Conservation (phyloP, 441 rosid species). For the Sinapis alba region DNA sequence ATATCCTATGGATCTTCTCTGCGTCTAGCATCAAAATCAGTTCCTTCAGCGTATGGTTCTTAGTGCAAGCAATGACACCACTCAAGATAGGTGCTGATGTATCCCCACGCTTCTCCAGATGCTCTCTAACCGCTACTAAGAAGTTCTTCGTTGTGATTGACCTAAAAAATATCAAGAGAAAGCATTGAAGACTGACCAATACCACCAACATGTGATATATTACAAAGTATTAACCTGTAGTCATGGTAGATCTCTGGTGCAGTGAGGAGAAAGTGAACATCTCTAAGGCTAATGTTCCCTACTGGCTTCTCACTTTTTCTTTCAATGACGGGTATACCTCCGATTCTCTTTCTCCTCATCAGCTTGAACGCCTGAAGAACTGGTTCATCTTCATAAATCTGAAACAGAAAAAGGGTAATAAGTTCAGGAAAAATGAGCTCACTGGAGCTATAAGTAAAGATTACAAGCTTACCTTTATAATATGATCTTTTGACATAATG, state of each 20-base stretch:
- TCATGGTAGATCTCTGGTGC: constrained; percentile 92
- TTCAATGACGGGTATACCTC: constrained; percentile 84
- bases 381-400: constrained; percentile 90
- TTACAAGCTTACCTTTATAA: constrained; percentile 58
- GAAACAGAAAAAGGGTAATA: constrained; percentile 27
- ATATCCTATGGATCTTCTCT: constrained; percentile 69
- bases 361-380: constrained; percentile 97
- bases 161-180: constrained; percentile 39
- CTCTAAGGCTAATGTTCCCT: constrained; percentile 91
- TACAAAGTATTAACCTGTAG: constrained; percentile 55
- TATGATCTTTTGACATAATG: constrained; percentile 46
- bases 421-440: not conserved
- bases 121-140: constrained; percentile 63
- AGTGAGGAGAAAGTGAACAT: constrained; percentile 85
- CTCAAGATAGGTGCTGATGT: constrained; percentile 53
- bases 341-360: constrained; percentile 81
- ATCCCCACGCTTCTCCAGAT: constrained; percentile 63
- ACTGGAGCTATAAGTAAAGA: not conserved
- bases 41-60: constrained; percentile 62
- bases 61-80: constrained; percentile 78
- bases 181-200: constrained; percentile 20
- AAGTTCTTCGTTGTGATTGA: constrained; percentile 90
- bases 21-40: constrained; percentile 73
- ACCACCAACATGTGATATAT: not conserved
- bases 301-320: constrained; percentile 59